Evolutionary conservation across 371 early-diverging fungal species (phyloP), one percentile per base, ranked within the genome.

Genomic region (Mortierella sp.): DNA sequence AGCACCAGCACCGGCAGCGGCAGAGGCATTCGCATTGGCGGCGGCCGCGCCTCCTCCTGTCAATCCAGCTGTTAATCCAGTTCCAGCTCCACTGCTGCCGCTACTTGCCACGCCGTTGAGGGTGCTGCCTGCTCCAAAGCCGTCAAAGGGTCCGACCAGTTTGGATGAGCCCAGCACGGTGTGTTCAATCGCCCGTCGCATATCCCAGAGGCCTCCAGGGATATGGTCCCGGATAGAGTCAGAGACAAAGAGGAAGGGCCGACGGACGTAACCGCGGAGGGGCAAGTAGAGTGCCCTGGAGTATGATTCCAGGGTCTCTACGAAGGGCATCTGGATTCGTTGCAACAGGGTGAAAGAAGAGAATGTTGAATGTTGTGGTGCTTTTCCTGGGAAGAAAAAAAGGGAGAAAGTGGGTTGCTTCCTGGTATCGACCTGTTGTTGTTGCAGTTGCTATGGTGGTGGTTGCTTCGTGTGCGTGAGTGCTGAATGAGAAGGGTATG

Each of bases 251-350:
- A 78, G 87, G 70, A 87, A 87, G 70, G 87, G 87, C 10, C 78
- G 80, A 68, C 83, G 87, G 60, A 87, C 78, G 51, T 83, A 87
- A 55, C 78, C 81, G 16, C 87, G 83, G 63, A 87, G 54, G 49
- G 87, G 87, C 44, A 87, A 75, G 80, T 82, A 85, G 80, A 87
- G 83, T 48, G 87, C 87, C 87, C 87, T 87, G 83, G 87, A 87
- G 83, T 83, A 87, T 44, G 83, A 80, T 83, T 87, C 87, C 87
- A 87, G 87, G 87, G 87, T 78, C 80, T 87, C 87, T 56, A 87
- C 87, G 78, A 87, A 80, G 14, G 87, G 87, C 87, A 87, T 87
- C 74, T 87, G 87, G 70, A 87, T 83, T 80, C 87, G 80, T 78
- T 87, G 87, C 78, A 87, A 72, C 87, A 87, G 76, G 83, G 16